These are phyloP conservation scores for Ogataea degrootiae DNA, from an alignment of 805 yeast species.

Conservation along the genomic window DNA sequence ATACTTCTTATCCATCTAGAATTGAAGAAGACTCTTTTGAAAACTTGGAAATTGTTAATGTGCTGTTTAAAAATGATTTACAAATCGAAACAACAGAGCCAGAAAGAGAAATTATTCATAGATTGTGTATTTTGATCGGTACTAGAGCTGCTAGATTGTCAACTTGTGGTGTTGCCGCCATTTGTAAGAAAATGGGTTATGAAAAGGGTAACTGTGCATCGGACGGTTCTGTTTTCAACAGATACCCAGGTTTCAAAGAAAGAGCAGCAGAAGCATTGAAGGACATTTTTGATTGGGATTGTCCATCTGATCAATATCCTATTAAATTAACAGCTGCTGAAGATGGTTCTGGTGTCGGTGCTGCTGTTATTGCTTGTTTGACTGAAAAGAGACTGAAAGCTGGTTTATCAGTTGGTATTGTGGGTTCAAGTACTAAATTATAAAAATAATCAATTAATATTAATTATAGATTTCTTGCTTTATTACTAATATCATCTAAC, in stretches of 20 bases:
- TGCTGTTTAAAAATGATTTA: conserved; percentile 55
- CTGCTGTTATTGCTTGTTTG: conserved; percentile 95
- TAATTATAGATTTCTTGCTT: too few species aligned
- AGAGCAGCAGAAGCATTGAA: conserved; percentile 84
- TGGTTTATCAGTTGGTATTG: conserved; percentile 44
- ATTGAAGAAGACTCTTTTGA: conserved; percentile 89
- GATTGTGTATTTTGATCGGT: conserved; percentile 82
- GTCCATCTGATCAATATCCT: conserved; percentile 20
- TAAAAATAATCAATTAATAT: too few species aligned
- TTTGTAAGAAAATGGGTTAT: conserved; percentile 80
- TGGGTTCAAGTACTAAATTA: too few species aligned
- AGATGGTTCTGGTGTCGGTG: conserved; percentile 98
- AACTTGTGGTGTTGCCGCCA: conserved; percentile 93
- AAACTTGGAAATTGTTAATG: conserved; percentile 70
- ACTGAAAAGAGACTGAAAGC: conserved; percentile 71
- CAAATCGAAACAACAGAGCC: conserved; percentile 61
- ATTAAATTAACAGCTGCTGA: conserved; percentile 39
- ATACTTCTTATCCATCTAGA: conserved; percentile 81
- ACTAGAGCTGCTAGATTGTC: conserved; percentile 90
- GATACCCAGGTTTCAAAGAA: conserved; percentile 85
- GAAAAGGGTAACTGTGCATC: conserved; percentile 85
- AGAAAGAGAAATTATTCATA: conserved; percentile 80
- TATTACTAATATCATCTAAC: too few species aligned
- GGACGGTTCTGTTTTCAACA: conserved; percentile 94
- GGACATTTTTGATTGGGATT: conserved; percentile 81